These are phyloP conservation scores for Xylariaceae sp. DNA, from an alignment of 2,329 filamentous ascomycete genomes.

Conservation along the genomic window DNA sequence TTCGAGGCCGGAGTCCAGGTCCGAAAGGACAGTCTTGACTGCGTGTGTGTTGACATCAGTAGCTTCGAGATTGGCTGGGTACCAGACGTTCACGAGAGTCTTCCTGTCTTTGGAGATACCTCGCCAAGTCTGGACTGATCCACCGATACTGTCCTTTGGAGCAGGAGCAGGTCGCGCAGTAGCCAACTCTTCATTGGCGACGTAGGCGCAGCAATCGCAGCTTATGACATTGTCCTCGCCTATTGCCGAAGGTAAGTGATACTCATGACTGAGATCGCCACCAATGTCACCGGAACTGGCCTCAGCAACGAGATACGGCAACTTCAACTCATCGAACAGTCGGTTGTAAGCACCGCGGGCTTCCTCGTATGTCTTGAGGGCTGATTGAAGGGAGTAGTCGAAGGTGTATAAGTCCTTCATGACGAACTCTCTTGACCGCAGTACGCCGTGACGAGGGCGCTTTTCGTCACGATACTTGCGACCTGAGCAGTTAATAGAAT, in stretches of 20 bases:
- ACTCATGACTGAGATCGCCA: conserved; percentile 88
- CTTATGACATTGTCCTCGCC: conserved; percentile 83
- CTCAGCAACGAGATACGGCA: conserved; percentile 79
- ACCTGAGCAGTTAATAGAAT: conserved; percentile 41
- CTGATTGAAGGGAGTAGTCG: conserved; percentile 61
- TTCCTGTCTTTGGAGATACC: conserved; percentile 63
- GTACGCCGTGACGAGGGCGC: conserved; percentile 78
- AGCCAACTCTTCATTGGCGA: conserved; percentile 85
- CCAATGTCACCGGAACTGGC: conserved; percentile 97
- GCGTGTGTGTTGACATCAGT: conserved; percentile 48
- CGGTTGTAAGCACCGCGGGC: conserved; percentile 68
- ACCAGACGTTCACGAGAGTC: conserved; percentile 66
- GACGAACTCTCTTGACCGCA: conserved; percentile 83
- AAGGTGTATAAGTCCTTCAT: conserved; percentile 99
- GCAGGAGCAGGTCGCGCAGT: conserved; percentile 26
- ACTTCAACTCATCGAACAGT: conserved; percentile 75
- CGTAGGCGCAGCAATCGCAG: conserved; percentile 68
- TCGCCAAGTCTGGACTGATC: conserved; percentile 45
- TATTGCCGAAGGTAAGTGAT: conserved; percentile 71
- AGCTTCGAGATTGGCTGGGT: conserved; percentile 38
- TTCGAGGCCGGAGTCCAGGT: conserved; percentile 67
- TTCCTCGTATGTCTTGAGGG: conserved; percentile 71
- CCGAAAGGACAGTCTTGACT: conserved; percentile 60
- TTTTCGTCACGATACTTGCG: conserved; percentile 94
- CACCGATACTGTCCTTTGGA: background rate